Evolutionary conservation across 83 land plant species (phyloP).

Genomic region (Diphasiastrum complanatum): DNA sequence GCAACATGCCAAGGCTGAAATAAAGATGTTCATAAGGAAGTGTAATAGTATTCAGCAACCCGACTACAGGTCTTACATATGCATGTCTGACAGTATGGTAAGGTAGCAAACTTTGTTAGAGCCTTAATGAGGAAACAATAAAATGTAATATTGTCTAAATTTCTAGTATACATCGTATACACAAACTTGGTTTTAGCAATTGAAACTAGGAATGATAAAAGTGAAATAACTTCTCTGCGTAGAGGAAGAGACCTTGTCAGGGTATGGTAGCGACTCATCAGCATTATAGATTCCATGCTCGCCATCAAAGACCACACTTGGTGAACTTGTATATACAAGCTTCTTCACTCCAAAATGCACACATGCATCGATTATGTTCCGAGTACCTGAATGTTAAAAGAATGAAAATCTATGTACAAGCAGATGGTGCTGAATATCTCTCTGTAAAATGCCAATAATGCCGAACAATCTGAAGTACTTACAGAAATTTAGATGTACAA

Average conservation of each 20-base stretch:
- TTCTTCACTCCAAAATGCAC: conserved; percentile 62
- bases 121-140: too few species aligned
- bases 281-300: conserved; percentile 58
- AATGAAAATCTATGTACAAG: neutral
- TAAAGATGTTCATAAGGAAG: too few species aligned
- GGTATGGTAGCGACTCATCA: conserved; percentile 69
- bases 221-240: too few species aligned
- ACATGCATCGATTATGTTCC: conserved; percentile 83
- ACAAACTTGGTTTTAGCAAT: neutral
- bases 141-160: too few species aligned
- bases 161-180: neutral
- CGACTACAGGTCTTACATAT: too few species aligned
- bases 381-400: conserved; percentile 45
- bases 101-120: too few species aligned
- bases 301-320: conserved; percentile 92
- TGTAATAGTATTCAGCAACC: too few species aligned
- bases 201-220: conserved; percentile 1
- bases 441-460: neutral
- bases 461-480: neutral
- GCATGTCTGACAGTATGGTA: too few species aligned
- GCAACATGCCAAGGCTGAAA: conserved; percentile 3
- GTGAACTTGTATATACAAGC: conserved; percentile 84
- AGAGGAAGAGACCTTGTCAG: conserved; percentile 48
- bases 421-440: neutral
- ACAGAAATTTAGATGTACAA: too few species aligned